Evolutionary conservation across 2,329 filamentous ascomycete genomes (phyloP).

Genomic region (Colletotrichum navitas): DNA sequence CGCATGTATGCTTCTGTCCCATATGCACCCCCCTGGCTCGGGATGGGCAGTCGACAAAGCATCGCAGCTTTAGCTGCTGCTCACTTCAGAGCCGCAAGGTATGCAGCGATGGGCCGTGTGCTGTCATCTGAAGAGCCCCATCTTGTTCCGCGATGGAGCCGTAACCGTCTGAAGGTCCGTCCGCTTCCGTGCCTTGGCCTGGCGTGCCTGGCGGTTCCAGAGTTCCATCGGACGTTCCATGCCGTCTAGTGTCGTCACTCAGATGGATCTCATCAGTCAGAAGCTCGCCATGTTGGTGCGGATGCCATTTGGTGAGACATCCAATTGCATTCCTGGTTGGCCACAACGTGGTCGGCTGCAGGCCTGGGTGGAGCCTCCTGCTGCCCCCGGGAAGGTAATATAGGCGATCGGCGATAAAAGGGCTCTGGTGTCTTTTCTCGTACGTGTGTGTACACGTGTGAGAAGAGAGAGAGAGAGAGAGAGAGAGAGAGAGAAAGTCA

Average conservation of each 20-base stretch:
- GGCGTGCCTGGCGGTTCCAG: constrained; percentile 31
- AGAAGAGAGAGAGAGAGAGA: no score
- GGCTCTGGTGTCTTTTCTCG: constrained; percentile 1
- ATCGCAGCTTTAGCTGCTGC: constrained; percentile 19
- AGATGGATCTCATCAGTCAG: constrained; percentile 43
- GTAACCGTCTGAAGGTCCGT: constrained; percentile 35
- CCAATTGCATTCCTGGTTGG: constrained; percentile 23
- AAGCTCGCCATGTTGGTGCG: constrained; percentile 39
- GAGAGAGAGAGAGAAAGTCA: background rate
- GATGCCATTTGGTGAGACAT: constrained; percentile 19
- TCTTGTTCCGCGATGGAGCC: constrained; percentile 36
- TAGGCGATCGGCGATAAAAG: constrained; percentile 18
- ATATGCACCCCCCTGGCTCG: constrained; percentile 19
- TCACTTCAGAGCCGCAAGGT: constrained; percentile 24
- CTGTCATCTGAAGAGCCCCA: constrained; percentile 31
- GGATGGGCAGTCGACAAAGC: constrained; percentile 18
- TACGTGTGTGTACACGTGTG: background rate
- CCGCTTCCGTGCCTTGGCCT: constrained; percentile 38
- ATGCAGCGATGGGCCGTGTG: constrained; percentile 5
- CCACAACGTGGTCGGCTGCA: constrained; percentile 33
- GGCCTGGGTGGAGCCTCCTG: constrained; percentile 9
- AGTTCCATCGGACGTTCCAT: constrained; percentile 37
- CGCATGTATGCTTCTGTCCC: constrained; percentile 11
- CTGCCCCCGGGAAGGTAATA: constrained; percentile 8
- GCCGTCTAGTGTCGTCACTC: constrained; percentile 29